Evolutionary conservation across 148 eudicot genomes (phyloP), one percentile per base, ranked within the genome.

Genomic region (Bassia scoparia): DNA sequence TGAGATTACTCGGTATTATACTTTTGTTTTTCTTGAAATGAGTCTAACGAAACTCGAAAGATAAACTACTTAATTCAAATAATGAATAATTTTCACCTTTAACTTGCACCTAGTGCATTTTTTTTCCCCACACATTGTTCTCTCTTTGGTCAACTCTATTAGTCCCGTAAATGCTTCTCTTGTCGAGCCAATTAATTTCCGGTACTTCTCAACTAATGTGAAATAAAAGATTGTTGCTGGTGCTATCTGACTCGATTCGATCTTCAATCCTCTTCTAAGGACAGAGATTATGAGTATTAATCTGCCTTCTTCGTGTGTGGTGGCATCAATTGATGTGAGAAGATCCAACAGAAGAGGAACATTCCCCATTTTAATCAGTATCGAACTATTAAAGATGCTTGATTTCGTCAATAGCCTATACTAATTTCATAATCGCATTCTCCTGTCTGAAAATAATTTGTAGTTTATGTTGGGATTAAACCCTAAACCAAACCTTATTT

Each of bases 211-310:
- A 7, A 84, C 80, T 0, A n/a, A n/a, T n/a, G 95, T 76, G 5
- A 93, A 82, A 71, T 93, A 93, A 56, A 93, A 93, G 21, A 93
- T 66, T 2, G 83, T 86, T 0, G 95, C 98, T 7, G 97, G 93
- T 20, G 97, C 92, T 2, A 82, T 86, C 29, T 94, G 95, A 20
- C 79, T 80, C 0, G 86, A 55, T 69, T 94, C 97, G 27, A 76
- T 20, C n/a, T 85, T 91, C 18, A 80, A 0, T 43, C 91, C 98
- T 11, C 68, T 74, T 52, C 73, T 76, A 17, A 94, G 83, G 14
- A 87, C 87, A 0, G 43, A 18, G 0, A 89, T 68, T 38, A 94
- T 80, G 4, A 73, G 44, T 44, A 68, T 80, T 66, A 94, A 64
- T 1, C 98, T n/a, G n/a, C 89, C 88, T 34, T 87, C 86, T 27